Evolutionary conservation across 2,329 filamentous ascomycete species (phyloP), one percentile per base, ranked within the genome.

Genomic region (Cryoendolithus antarcticus): DNA sequence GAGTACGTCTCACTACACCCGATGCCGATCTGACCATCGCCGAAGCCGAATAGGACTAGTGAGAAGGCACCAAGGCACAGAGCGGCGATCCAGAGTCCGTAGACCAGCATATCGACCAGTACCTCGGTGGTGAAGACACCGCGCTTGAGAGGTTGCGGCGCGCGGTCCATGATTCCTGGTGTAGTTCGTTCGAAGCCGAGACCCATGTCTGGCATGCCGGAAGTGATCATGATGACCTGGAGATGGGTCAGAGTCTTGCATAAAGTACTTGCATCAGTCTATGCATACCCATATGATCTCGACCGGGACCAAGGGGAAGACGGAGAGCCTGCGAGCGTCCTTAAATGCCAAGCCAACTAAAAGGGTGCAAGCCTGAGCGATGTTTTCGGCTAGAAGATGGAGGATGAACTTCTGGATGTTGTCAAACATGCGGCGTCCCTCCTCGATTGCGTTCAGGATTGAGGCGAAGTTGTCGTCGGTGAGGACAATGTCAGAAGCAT

Each of bases 381-480:
- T 80, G 56, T 93, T 93, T 57, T 85, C 78, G 1, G 78, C 77
- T 28, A 93, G 70, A 30, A 91, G 63, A 57, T 86, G 84, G 32
- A 89, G 68, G 34, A 89, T 77, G 51, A 89, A 89, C 51, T 88
- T 88, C 54, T 89, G 82, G 45, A 89, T 86, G 53, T 89, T 89
- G 59, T 86, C 82, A 55, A 86, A 88, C 71, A 89, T 84, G 51
- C 83, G 74, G 7, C 83, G 74, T 9, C 84, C 84, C 60, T 89
- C 82, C 48, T 82, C 80, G 48, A 89, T 83, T 2, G 83, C 82
- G 30, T 82, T 75, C 10, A 89, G 77, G 44, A 88, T 88, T 1
- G 78, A 83, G 48, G 86, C 83, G 62, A 93, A 93, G 62, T 89
- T 88, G 64, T 91, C 85, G 56, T 91, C 83, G 0, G 82, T 86